Percentiles rank a stretch among this genome's conserved stretches.
phyloP scores from a whole-genome alignment of 2,329 filamentous ascomycete species.

The Colletotrichum graminicola region DNA sequence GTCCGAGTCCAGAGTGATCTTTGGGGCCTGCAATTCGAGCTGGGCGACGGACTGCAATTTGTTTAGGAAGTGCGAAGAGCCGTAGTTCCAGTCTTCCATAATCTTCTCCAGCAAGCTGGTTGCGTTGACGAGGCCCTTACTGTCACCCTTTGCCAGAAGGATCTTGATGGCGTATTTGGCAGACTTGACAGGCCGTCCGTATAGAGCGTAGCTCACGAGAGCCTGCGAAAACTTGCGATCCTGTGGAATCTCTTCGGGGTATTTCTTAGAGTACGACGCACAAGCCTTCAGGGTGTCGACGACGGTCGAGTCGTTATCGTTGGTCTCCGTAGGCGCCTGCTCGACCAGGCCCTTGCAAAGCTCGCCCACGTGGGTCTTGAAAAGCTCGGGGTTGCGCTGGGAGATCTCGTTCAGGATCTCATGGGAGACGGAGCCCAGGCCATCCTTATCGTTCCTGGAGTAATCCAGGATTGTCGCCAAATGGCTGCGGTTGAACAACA shows the following conservation, averaged over 20 bases:
- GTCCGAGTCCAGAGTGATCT: slow-evolving; percentile 78
- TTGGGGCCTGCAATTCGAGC: slow-evolving; percentile 79
- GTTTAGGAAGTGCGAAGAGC: slow-evolving; percentile 78
- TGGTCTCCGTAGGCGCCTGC: slow-evolving; percentile 78
- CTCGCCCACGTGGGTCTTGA: slow-evolving; percentile 92
- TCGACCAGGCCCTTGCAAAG: slow-evolving; percentile 88
- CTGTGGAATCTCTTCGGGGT: slow-evolving; percentile 84
- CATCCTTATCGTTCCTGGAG: slow-evolving; percentile 85
- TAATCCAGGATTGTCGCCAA: slow-evolving; percentile 90
- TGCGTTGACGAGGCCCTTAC: slow-evolving; percentile 84
- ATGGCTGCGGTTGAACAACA: slow-evolving; percentile 95
- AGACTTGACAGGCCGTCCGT: slow-evolving; percentile 83
- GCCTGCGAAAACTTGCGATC: slow-evolving; percentile 86
- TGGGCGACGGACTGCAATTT: slow-evolving; percentile 80
- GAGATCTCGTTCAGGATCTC: slow-evolving; percentile 94
- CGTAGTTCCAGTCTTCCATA: slow-evolving; percentile 80
- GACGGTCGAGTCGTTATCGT: slow-evolving; percentile 77
- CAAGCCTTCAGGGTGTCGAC: slow-evolving; percentile 95
- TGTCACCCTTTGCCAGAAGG: slow-evolving; percentile 78
- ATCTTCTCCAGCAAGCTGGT: slow-evolving; percentile 85
- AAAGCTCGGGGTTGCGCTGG: slow-evolving; percentile 86
- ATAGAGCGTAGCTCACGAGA: slow-evolving; percentile 84
- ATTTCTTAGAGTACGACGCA: slow-evolving; percentile 88
- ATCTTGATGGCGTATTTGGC: slow-evolving; percentile 96
- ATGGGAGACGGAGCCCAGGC: slow-evolving; percentile 83